A percentile compares a stretch with the other conserved stretches of the same genome.
Conservation (phyloP, 495 filamentous ascomycete species). For the Neohortaea acidophila region DNA sequence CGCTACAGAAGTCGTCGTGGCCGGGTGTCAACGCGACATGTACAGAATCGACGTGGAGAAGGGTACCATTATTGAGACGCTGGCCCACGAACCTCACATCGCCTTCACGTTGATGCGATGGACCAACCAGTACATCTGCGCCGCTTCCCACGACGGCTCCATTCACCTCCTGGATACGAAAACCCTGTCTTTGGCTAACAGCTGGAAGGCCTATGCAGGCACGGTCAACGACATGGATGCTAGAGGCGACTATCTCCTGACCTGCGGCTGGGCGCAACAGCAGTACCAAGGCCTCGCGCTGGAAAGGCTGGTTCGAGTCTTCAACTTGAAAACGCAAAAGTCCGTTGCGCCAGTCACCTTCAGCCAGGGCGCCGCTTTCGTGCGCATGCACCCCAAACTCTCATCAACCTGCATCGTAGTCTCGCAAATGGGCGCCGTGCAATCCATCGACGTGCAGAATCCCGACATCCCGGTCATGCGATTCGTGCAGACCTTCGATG, state of each 20-base stretch:
- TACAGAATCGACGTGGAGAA: conserved; percentile 80
- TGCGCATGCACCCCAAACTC: conserved; percentile 88
- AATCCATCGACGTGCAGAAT: conserved; percentile 91
- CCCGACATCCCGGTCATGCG: conserved; percentile 76
- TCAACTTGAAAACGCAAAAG: conserved; percentile 72
- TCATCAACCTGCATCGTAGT: conserved; percentile 83
- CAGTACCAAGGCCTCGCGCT: conserved; percentile 50
- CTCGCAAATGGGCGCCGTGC: conserved; percentile 78
- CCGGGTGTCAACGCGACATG: conserved; percentile 75
- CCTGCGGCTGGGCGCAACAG: conserved; percentile 80
- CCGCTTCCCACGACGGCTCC: conserved; percentile 67
- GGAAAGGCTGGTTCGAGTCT: conserved; percentile 85
- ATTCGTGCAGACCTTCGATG: conserved; percentile 56
- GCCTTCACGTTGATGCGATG: conserved; percentile 84
- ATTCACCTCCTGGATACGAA: conserved; percentile 72
- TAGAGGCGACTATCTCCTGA: conserved; percentile 76
- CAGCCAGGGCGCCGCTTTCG: conserved; percentile 77
- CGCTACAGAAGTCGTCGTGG: conserved; percentile 66
- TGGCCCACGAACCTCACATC: conserved; percentile 35
- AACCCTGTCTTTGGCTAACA: conserved; percentile 60
- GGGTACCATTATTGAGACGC: conserved; percentile 58
- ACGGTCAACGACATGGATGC: conserved; percentile 91
- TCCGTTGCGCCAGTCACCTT: conserved; percentile 84
- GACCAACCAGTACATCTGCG: conserved; percentile 69
- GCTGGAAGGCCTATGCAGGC: conserved; percentile 74